Conservation (phyloP, 768 basidiomycete genomes). For the Chalciporus sphaerocephalus region DNA sequence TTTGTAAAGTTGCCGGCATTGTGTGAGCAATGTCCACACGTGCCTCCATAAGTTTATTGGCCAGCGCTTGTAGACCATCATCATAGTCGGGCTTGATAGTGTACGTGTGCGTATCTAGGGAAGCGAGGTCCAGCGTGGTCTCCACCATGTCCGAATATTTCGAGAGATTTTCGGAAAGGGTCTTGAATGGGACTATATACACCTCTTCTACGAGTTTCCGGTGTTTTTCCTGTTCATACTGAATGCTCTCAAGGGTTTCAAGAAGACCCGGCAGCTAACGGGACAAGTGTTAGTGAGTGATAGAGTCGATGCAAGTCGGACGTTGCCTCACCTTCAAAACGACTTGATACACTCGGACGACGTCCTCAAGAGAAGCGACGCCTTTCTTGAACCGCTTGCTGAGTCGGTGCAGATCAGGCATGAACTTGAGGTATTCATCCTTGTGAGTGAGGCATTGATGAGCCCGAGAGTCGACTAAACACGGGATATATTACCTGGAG, state of each 20-base stretch:
- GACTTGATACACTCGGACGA: slow-evolving; percentile 94
- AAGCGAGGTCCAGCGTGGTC: slow-evolving; percentile 86
- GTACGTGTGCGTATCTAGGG: slow-evolving; percentile 81
- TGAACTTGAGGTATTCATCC: slow-evolving; percentile 83
- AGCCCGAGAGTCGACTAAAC: neutral
- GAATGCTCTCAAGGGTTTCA: slow-evolving; percentile 51
- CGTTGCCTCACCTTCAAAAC: slow-evolving; percentile 61
- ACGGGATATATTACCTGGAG: slow-evolving; percentile 55
- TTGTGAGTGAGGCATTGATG: slow-evolving; percentile 31
- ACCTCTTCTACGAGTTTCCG: slow-evolving; percentile 58
- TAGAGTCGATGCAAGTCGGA: neutral
- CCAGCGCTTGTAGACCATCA: slow-evolving; percentile 61
- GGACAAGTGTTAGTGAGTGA: neutral
- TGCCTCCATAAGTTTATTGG: slow-evolving; percentile 60
- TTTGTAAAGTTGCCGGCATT: neutral
- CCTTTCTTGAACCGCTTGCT: slow-evolving; percentile 88
- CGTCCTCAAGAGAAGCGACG: slow-evolving; percentile 84
- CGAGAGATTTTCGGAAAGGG: slow-evolving; percentile 54
- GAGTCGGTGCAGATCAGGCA: slow-evolving; percentile 92
- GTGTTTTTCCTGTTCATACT: slow-evolving; percentile 43
- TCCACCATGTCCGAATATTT: slow-evolving; percentile 95
- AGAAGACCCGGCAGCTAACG: slow-evolving; percentile 71
- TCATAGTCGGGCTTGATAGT: slow-evolving; percentile 94
- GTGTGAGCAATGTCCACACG: neutral
- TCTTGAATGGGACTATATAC: slow-evolving; percentile 63